Evolutionary conservation across 495 filamentous ascomycete species (phyloP).

Genomic region (Penicillium simplicissimum): DNA sequence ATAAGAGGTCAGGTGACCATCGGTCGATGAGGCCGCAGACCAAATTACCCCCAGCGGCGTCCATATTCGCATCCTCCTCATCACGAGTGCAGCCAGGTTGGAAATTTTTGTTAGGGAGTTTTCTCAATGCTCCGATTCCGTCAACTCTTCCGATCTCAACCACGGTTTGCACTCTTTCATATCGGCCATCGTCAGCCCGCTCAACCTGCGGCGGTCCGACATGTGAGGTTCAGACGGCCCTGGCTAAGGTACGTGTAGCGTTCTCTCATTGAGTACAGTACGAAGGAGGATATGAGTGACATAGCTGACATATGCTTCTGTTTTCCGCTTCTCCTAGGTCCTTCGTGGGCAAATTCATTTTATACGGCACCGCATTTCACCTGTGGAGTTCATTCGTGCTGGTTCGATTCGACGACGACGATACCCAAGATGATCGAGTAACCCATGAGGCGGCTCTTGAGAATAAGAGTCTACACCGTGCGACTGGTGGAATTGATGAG

Average conservation of each 20-base stretch:
- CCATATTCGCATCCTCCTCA: not conserved
- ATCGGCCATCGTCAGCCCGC: constrained; percentile 20
- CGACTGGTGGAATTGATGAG: not conserved
- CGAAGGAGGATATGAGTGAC: not conserved
- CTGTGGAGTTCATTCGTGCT: constrained; percentile 41
- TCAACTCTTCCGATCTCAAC: constrained; percentile 33
- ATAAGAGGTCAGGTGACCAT: not conserved
- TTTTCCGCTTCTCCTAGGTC: constrained; percentile 21
- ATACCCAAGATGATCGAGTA: constrained; percentile 27
- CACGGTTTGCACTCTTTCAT: constrained; percentile 25
- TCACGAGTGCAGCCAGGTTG: not conserved
- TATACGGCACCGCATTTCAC: constrained; percentile 43
- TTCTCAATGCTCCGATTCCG: constrained; percentile 43
- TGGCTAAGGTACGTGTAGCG: constrained; percentile 38
- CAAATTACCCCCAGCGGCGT: not conserved
- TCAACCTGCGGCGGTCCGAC: constrained; percentile 29
- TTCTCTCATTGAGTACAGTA: not conserved
- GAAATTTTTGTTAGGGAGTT: constrained; percentile 20
- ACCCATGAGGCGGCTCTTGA: constrained; percentile 9
- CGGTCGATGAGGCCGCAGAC: not conserved
- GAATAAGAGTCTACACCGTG: not conserved
- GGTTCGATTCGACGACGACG: constrained; percentile 39
- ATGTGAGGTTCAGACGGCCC: constrained; percentile 42
- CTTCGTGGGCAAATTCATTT: constrained; percentile 33
- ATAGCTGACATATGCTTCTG: not conserved